A percentile compares a stretch with the other conserved stretches of the same genome.
Evolutionary conservation across 2,329 filamentous ascomycete species (phyloP).

Genomic region (Pestalotiopsis sp.): DNA sequence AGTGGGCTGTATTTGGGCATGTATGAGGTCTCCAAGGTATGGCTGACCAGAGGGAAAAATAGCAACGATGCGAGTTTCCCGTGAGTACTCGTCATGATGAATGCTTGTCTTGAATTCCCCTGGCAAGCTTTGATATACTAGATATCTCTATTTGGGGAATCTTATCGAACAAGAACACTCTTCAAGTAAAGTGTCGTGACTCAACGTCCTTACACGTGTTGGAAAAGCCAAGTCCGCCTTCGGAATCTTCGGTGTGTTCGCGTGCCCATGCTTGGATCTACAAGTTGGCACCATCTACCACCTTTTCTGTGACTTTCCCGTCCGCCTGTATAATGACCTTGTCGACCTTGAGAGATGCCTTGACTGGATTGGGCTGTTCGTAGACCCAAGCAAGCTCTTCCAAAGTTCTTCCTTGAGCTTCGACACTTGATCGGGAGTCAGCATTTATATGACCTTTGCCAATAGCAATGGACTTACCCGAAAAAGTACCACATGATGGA

Average conservation of each 20-base stretch:
- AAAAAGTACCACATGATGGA: slow-evolving; percentile 46
- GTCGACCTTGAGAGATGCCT: slow-evolving; percentile 52
- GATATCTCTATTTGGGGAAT: too few relatives aligned
- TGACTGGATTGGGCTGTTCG: slow-evolving; percentile 50
- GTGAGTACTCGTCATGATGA: not conserved
- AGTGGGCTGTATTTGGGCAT: slow-evolving; percentile 84
- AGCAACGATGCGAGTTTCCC: not conserved
- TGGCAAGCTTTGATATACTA: too few relatives aligned
- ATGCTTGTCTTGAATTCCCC: too few relatives aligned
- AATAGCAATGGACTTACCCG: slow-evolving; percentile 34
- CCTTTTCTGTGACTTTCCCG: slow-evolving; percentile 48
- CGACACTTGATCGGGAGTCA: slow-evolving; percentile 38
- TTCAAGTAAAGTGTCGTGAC: too few relatives aligned
- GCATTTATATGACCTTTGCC: slow-evolving; percentile 12
- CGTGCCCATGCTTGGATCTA: not conserved
- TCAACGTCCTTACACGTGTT: too few relatives aligned
- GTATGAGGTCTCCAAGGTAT: slow-evolving; percentile 79
- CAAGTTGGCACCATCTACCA: slow-evolving; percentile 27
- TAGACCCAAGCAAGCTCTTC: slow-evolving; percentile 54
- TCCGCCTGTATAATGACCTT: slow-evolving; percentile 48
- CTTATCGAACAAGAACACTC: too few relatives aligned
- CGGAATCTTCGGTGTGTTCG: too few relatives aligned
- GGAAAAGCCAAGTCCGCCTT: too few relatives aligned
- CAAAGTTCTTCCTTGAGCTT: slow-evolving; percentile 51
- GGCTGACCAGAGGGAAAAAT: slow-evolving; percentile 49